Evolutionary conservation across 257 asterid genomes (phyloP).

Genomic region (Solanum chiquidenum): DNA sequence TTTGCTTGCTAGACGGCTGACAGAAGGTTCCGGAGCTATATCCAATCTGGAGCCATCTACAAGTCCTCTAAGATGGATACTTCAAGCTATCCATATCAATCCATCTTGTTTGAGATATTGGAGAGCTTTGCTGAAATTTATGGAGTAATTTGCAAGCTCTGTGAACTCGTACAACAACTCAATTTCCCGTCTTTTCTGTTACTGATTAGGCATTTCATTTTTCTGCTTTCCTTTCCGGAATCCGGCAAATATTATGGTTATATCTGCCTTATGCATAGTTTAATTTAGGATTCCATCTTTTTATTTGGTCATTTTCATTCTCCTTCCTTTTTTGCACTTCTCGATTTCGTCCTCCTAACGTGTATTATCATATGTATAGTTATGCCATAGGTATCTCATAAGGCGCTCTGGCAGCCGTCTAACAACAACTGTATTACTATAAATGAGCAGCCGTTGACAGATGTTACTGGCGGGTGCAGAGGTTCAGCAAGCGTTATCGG

Average conservation of each 20-base stretch:
- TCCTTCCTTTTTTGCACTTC: neutral
- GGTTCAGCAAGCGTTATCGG: neutral
- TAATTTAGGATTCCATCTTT: neutral
- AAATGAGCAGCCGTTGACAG: neutral
- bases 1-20: constrained; percentile 37
- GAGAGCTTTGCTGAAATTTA: constrained; percentile 35
- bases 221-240: neutral
- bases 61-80: constrained; percentile 41
- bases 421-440: neutral
- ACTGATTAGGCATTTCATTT: neutral
- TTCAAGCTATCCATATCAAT: constrained; percentile 69
- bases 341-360: neutral
- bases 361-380: neutral
- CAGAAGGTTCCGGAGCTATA: constrained; percentile 11
- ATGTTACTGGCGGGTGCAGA: neutral
- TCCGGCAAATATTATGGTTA: neutral
- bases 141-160: neutral
- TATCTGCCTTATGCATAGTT: neutral
- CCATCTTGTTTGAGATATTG: constrained; percentile 87
- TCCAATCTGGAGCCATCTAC: constrained; percentile 9
- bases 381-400: neutral
- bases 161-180: neutral
- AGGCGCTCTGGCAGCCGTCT: neutral
- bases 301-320: neutral
- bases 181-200: neutral